These are phyloP conservation scores for Immersiporthe knoxdaviesiana DNA, from an alignment of 2,329 filamentous ascomycete genomes.

Conservation along the genomic window DNA sequence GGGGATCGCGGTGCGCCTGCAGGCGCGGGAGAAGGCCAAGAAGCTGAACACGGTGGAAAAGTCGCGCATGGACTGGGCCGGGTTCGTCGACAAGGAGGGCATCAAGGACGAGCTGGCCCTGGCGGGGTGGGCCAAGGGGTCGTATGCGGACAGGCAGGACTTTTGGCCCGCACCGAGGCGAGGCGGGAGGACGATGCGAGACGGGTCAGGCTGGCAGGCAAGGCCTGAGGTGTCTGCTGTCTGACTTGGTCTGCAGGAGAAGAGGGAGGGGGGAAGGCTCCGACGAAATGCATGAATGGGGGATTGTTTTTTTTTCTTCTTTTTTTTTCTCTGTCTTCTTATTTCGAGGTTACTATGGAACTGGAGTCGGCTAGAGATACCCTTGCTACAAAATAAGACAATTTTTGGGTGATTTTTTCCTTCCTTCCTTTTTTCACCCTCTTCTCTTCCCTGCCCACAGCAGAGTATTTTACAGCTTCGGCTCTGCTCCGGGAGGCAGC, in stretches of 20 bases:
- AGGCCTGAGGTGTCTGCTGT: conserved; percentile 30
- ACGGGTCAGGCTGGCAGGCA: conserved; percentile 52
- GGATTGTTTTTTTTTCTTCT: too few relatives aligned
- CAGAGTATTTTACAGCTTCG: conserved; percentile 40
- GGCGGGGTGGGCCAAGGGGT: conserved; percentile 67
- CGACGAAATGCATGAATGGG: neutral
- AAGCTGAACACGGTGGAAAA: conserved; percentile 74
- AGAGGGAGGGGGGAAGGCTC: too few relatives aligned
- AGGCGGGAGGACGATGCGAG: conserved; percentile 64
- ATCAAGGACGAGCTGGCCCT: conserved; percentile 70
- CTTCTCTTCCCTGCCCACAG: too few relatives aligned
- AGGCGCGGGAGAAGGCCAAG: conserved; percentile 56
- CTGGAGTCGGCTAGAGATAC: conserved; percentile 21
- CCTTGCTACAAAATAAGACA: conserved; percentile 16
- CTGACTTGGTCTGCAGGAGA: neutral
- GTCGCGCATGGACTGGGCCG: conserved; percentile 74
- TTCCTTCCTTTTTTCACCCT: too few relatives aligned
- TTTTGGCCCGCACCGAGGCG: conserved; percentile 68
- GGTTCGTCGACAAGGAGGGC: conserved; percentile 71
- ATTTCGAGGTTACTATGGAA: neutral
- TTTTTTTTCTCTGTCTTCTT: neutral
- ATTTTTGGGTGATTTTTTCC: neutral
- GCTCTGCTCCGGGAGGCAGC: conserved; percentile 36
- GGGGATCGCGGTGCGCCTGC: conserved; percentile 53
- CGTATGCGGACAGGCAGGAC: conserved; percentile 64